phyloP scores from a whole-genome alignment of 2,329 filamentous ascomycete species.

The Paecilomyces formosus region DNA sequence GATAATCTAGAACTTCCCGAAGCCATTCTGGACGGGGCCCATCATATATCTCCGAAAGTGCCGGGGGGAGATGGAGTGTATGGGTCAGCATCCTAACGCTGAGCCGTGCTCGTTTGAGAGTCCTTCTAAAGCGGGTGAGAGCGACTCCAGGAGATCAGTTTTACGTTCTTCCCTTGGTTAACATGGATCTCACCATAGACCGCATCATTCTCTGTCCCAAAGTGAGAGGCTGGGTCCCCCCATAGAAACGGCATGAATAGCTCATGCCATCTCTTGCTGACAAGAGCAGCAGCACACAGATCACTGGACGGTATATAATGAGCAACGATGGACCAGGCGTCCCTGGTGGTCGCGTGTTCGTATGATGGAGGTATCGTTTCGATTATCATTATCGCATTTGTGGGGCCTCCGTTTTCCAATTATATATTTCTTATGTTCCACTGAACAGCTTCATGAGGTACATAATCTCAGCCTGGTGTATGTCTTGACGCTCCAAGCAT shows the following conservation, averaged over 20 bases:
- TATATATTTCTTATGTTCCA: background rate
- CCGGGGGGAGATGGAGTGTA: conserved; percentile 54
- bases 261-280: conserved; percentile 50
- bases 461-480: background rate
- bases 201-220: conserved; percentile 52
- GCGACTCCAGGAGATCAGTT: conserved; percentile 38
- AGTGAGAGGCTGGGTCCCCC: conserved; percentile 57
- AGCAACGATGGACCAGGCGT: conserved; percentile 51
- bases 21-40: conserved; percentile 54
- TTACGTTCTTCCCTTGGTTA: conserved; percentile 6
- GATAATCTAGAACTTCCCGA: conserved; percentile 48
- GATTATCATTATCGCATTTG: conserved; percentile 29
- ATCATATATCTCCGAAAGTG: conserved; percentile 54
- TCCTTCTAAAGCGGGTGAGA: conserved; percentile 52
- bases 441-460: background rate
- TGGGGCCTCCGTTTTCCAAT: background rate
- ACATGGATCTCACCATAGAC: conserved; percentile 42
- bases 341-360: conserved; percentile 46
- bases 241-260: conserved; percentile 55
- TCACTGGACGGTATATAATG: conserved; percentile 50
- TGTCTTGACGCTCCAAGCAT: background rate
- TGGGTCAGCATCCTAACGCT: conserved; percentile 51
- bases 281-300: conserved; percentile 49
- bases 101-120: conserved; percentile 46
- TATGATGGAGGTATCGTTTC: conserved; percentile 56